Percentiles rank a stretch among this genome's conserved stretches.
Conservation (phyloP, 345 rosid genomes). For the Populus tremula region DNA sequence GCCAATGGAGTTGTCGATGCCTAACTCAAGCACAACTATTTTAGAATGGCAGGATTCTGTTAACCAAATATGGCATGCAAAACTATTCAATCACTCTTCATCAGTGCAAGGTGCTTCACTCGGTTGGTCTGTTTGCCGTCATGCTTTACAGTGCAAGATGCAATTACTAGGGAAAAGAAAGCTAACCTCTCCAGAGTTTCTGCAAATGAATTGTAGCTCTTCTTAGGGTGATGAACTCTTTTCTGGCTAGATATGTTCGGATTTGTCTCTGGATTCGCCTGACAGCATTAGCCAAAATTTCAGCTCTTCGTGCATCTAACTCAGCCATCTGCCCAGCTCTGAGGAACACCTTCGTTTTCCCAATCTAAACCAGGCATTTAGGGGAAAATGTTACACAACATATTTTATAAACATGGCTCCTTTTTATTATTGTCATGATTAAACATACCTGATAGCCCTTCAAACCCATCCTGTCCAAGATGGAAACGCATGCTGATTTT, state of each 20-base stretch:
- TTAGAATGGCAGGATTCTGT: neutral
- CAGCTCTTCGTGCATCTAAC: slow-evolving; percentile 62
- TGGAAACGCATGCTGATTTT: slow-evolving; percentile 48
- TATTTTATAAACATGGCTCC: neutral
- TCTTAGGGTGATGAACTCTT: slow-evolving; percentile 43
- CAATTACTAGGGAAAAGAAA: slow-evolving; percentile 16
- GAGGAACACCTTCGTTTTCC: slow-evolving; percentile 62
- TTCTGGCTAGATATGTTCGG: slow-evolving; percentile 48
- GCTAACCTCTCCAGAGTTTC: slow-evolving; percentile 53
- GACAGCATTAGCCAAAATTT: slow-evolving; percentile 52
- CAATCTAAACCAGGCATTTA: slow-evolving; percentile 45
- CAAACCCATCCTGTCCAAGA: slow-evolving; percentile 55
- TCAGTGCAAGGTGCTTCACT: neutral
- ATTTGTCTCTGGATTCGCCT: slow-evolving; percentile 53
- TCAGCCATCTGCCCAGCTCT: slow-evolving; percentile 80
- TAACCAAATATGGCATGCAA: neutral
- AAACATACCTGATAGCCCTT: slow-evolving; percentile 63
- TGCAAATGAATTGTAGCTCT: slow-evolving; percentile 44
- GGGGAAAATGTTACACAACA: neutral
- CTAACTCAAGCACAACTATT: too few relatives aligned
- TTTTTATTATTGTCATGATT: neutral
- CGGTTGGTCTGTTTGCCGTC: too few relatives aligned
- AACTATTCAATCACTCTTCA: neutral
- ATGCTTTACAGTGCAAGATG: slow-evolving; percentile 7
- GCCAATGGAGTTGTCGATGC: neutral